These are phyloP conservation scores for Metschnikowia cerradonensis DNA, from an alignment of 805 yeast genomes.

Conservation along the genomic window DNA sequence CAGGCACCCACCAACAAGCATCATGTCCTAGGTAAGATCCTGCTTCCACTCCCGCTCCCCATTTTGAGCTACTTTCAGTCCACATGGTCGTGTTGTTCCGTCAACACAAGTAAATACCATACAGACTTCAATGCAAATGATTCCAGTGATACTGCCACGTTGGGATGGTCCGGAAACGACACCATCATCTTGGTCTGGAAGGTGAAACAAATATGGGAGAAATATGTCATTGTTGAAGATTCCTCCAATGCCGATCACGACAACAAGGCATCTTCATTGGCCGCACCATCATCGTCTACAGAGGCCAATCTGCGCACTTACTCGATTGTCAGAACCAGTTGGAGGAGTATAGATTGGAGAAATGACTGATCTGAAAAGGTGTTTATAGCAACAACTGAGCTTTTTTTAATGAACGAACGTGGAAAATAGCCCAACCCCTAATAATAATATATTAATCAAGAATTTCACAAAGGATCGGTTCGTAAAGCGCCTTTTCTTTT, in stretches of 20 bases:
- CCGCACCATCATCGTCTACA: background rate
- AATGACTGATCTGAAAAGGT: conserved; percentile 11
- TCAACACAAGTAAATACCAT: conserved; percentile 47
- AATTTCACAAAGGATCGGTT: conserved; percentile 36
- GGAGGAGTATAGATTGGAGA: conserved; percentile 51
- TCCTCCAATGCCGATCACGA: background rate
- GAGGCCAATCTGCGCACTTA: conserved; percentile 1
- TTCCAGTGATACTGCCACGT: conserved; percentile 28
- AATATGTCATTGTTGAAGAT: conserved; percentile 61
- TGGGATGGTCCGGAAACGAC: conserved; percentile 78
- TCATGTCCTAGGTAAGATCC: conserved; percentile 62
- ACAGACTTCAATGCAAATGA: conserved; percentile 19
- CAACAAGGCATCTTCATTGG: background rate
- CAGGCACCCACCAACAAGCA: conserved; percentile 44
- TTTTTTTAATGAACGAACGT: background rate
- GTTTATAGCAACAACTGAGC: background rate
- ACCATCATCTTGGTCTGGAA: conserved; percentile 75
- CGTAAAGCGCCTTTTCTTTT: conserved; percentile 29
- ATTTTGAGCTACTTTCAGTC: conserved; percentile 66
- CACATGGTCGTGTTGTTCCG: conserved; percentile 83
- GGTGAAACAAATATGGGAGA: conserved; percentile 76
- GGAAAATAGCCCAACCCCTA: background rate
- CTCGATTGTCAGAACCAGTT: conserved; percentile 64
- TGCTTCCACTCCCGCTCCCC: conserved; percentile 61
- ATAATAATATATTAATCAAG: conserved; percentile 18